A percentile compares a stretch with the other conserved stretches of the same genome.
Evolutionary conservation across 2,329 filamentous ascomycete genomes (phyloP).

Genomic region (Lomentospora prolificans): DNA sequence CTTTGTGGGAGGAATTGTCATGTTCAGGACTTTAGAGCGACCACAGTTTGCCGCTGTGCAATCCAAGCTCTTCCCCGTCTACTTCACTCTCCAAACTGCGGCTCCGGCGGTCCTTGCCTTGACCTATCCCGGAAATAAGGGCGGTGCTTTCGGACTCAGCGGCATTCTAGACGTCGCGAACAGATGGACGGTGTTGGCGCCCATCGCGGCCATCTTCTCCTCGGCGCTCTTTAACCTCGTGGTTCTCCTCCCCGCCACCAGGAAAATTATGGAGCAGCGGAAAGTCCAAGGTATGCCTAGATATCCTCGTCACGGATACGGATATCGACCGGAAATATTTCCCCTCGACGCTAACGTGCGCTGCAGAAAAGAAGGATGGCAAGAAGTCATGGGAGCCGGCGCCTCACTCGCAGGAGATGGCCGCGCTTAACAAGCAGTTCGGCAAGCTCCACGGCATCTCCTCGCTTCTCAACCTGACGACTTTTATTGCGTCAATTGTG

Average conservation of each 20-base stretch:
- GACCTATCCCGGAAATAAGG: constrained; percentile 63
- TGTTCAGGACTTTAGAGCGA: constrained; percentile 67
- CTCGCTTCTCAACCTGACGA: constrained; percentile 66
- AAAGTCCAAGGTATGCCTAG: constrained; percentile 61
- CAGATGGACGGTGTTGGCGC: constrained; percentile 54
- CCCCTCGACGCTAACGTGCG: too few relatives aligned
- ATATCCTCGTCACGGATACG: too few relatives aligned
- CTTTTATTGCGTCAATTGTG: constrained; percentile 57
- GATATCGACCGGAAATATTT: too few relatives aligned
- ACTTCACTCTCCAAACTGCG: constrained; percentile 75
- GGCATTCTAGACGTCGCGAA: constrained; percentile 52
- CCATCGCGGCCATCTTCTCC: constrained; percentile 60
- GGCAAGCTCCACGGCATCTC: constrained; percentile 71
- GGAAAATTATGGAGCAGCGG: constrained; percentile 62
- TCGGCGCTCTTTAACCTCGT: constrained; percentile 61
- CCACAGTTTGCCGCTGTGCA: constrained; percentile 77
- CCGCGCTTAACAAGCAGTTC: constrained; percentile 53
- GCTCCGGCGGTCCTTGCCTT: constrained; percentile 64
- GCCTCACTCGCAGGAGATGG: constrained; percentile 80
- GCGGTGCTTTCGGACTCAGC: constrained; percentile 35
- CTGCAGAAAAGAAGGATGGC: constrained; percentile 71
- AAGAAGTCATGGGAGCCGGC: constrained; percentile 75
- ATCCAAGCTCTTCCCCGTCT: constrained; percentile 72
- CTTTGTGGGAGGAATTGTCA: constrained; percentile 64
- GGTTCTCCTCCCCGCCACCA: constrained; percentile 66